A percentile compares a stretch with the other conserved stretches of the same genome.
phyloP scores from a whole-genome alignment of 768 basidiomycete genomes.

The Phylloporus arenicola region DNA sequence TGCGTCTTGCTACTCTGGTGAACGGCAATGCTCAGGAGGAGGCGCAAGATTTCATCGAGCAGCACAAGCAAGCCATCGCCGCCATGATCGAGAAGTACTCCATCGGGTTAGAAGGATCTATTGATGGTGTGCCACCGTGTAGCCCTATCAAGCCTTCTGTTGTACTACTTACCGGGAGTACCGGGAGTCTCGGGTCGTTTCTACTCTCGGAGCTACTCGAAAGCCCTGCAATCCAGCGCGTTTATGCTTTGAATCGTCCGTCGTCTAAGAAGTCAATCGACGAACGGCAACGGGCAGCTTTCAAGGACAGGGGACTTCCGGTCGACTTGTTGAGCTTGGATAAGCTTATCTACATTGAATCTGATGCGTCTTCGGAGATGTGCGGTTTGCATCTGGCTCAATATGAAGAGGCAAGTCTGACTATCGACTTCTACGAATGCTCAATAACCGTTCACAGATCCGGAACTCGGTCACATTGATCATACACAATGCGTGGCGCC shows the following conservation, averaged over 20 bases:
- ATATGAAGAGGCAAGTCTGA: slow-evolving; percentile 8
- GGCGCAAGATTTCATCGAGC: background rate
- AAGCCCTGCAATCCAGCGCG: slow-evolving; percentile 18
- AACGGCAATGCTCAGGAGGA: background rate
- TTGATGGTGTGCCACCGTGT: slow-evolving; percentile 13
- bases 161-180: slow-evolving; percentile 36
- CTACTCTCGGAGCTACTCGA: slow-evolving; percentile 29
- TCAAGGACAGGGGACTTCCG: slow-evolving; percentile 34
- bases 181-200: slow-evolving; percentile 40
- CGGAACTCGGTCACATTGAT: no score
- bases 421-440: background rate
- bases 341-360: slow-evolving; percentile 36
- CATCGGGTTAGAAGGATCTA: slow-evolving; percentile 9
- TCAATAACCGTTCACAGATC: slow-evolving; percentile 20
- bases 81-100: slow-evolving; percentile 39
- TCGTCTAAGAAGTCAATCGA: slow-evolving; percentile 6
- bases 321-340: slow-evolving; percentile 21
- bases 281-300: slow-evolving; percentile 30
- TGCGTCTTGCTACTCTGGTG: slow-evolving; percentile 7
- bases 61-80: slow-evolving; percentile 20
- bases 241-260: slow-evolving; percentile 34
- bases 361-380: slow-evolving; percentile 26
- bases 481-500: no score
- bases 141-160: background rate
- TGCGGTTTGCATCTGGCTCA: slow-evolving; percentile 27